phyloP scores from a whole-genome alignment of 1,284 basidiomycete genomes.

The Leccinum subrobustum region DNA sequence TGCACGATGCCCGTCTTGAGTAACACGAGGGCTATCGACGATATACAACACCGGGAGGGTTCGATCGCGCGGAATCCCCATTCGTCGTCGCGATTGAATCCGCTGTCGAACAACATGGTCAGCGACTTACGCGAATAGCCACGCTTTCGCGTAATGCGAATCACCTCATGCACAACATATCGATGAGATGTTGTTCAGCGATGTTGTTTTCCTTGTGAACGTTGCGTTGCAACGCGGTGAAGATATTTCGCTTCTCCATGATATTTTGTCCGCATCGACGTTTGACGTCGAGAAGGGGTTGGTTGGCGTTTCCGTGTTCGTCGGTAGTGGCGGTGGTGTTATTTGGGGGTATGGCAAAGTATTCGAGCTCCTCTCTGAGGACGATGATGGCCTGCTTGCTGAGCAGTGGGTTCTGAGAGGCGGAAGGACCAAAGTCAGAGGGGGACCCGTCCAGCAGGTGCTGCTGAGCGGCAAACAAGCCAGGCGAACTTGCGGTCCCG shows the following conservation, averaged over 20 bases:
- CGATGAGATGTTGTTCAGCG: conserved; percentile 98
- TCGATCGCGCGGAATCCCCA: conserved; percentile 98
- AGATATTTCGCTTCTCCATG: conserved; percentile 89
- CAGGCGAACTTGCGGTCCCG: conserved; percentile 74
- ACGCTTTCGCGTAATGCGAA: background rate
- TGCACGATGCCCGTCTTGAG: conserved; percentile 97
- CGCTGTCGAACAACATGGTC: conserved; percentile 49
- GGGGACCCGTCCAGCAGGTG: conserved; percentile 66
- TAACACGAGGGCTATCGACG: conserved; percentile 94
- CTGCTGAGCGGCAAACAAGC: conserved; percentile 79
- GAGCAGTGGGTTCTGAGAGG: conserved; percentile 86
- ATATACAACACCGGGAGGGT: conserved; percentile 95
- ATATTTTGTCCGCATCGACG: conserved; percentile 83
- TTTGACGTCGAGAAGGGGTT: conserved; percentile 75
- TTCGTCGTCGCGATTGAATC: conserved; percentile 93
- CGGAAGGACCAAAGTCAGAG: conserved; percentile 61
- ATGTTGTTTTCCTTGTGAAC: conserved; percentile 99
- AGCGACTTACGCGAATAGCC: conserved; percentile 23
- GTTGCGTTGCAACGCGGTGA: conserved; percentile 96
- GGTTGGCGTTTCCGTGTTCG: conserved; percentile 76
- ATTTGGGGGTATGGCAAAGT: conserved; percentile 92
- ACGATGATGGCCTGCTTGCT: conserved; percentile 99
- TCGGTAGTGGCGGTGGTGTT: conserved; percentile 65
- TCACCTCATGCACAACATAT: conserved; percentile 99
- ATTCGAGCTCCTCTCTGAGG: conserved; percentile 96